phyloP scores from a whole-genome alignment of 2,329 filamentous ascomycete genomes.

The Hypoxylon sp. region DNA sequence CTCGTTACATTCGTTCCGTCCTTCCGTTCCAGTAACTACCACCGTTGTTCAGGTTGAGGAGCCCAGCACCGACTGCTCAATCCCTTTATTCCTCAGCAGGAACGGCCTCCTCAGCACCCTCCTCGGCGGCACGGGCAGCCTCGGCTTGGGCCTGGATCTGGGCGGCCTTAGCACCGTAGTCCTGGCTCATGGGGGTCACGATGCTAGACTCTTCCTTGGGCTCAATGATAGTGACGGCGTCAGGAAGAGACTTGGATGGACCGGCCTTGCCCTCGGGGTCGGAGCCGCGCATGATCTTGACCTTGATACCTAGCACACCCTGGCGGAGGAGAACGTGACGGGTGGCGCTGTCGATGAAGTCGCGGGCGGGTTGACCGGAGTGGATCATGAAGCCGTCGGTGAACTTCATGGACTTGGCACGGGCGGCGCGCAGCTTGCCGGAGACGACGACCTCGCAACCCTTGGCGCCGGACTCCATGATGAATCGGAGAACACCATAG shows the following conservation, averaged over 20 bases:
- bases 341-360: conserved; percentile 99
- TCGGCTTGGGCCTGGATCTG: conserved; percentile 76
- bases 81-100: conserved; percentile 63
- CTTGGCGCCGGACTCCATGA: conserved; percentile 99
- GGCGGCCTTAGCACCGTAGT: conserved; percentile 95
- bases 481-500: conserved; percentile 99
- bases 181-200: conserved; percentile 95
- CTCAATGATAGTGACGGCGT: conserved; percentile 99
- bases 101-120: conserved; percentile 67
- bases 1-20: conserved; percentile 26
- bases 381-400: conserved; percentile 99
- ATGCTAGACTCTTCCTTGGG: conserved; percentile 99
- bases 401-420: conserved; percentile 99
- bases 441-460: conserved; percentile 99
- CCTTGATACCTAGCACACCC: conserved; percentile 99
- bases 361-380: conserved; percentile 99
- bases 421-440: conserved; percentile 97
- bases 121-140: conserved; percentile 68
- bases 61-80: conserved; percentile 58
- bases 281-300: conserved; percentile 99
- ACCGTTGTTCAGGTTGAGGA: conserved; percentile 48
- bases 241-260: conserved; percentile 96
- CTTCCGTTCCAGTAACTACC: conserved; percentile 19
- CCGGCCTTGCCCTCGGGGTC: conserved; percentile 99
- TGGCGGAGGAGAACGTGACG: conserved; percentile 99